Evolutionary conservation across 1,139 yeast species (phyloP).

Genomic region (Zygosaccharomyces pseudobailii): DNA sequence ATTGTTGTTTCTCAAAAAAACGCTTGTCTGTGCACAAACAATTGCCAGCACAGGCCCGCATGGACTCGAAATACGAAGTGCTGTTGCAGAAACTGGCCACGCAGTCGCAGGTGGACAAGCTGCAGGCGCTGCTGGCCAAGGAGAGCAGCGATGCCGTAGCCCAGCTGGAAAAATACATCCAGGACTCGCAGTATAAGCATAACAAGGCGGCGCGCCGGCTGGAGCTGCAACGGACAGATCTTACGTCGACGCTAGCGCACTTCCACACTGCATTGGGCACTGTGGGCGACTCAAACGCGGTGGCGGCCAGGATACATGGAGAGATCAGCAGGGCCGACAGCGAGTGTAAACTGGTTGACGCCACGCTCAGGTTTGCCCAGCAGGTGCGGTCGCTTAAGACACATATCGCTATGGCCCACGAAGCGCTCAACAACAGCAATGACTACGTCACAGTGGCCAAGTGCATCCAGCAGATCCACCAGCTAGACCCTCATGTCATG

Average conservation of each 20-base stretch:
- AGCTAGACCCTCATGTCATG: conserved; percentile 50
- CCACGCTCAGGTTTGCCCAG: conserved; percentile 60
- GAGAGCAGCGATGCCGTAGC: conserved; percentile 20
- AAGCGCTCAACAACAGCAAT: conserved; percentile 35
- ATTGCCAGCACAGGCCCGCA: not conserved
- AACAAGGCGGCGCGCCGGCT: conserved; percentile 33
- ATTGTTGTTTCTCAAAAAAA: no score
- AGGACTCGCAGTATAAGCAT: conserved; percentile 23
- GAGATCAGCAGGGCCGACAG: conserved; percentile 65
- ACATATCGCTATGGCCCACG: conserved; percentile 25
- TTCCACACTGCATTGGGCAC: conserved; percentile 32
- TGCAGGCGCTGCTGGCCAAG: conserved; percentile 19
- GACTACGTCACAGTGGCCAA: conserved; percentile 62
- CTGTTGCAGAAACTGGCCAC: conserved; percentile 29
- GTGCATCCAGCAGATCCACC: conserved; percentile 67
- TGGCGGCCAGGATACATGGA: conserved; percentile 63
- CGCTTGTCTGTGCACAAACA: not conserved
- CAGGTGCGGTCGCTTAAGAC: conserved; percentile 52
- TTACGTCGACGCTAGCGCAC: conserved; percentile 40
- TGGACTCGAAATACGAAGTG: conserved; percentile 16
- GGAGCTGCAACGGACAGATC: conserved; percentile 41
- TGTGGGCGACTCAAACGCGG: conserved; percentile 51
- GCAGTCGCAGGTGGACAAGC: conserved; percentile 27
- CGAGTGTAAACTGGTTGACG: conserved; percentile 64
- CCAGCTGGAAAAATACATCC: conserved; percentile 21